A percentile compares a stretch with the other conserved stretches of the same genome.
Conservation (phyloP, 441 rosid species). For the Pelargonium australe region DNA sequence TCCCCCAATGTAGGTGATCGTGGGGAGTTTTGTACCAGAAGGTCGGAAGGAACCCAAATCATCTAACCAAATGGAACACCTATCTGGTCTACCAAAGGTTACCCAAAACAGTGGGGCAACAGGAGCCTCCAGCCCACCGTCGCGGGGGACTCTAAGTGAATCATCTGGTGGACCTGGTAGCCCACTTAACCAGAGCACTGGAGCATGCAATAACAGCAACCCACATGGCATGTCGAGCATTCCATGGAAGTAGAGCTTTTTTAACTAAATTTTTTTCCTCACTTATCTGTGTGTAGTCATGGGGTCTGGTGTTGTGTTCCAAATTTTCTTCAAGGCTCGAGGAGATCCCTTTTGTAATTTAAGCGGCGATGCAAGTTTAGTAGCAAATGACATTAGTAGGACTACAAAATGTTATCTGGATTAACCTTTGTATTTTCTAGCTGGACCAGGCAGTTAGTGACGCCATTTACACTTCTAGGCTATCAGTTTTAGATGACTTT, state of each 20-base stretch:
- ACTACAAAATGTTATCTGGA: slow-evolving; percentile 18
- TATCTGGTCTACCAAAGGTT: slow-evolving; percentile 27
- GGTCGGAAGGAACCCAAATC: slow-evolving; percentile 46
- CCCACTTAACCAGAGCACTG: slow-evolving; percentile 63
- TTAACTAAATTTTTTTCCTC: neutral
- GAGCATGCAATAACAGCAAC: slow-evolving; percentile 41
- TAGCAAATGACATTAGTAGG: slow-evolving; percentile 15
- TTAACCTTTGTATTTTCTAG: slow-evolving; percentile 8
- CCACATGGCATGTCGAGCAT: slow-evolving; percentile 41
- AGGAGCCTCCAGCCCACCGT: slow-evolving; percentile 57
- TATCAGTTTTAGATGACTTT: too few species aligned
- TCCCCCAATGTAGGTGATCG: slow-evolving; percentile 45
- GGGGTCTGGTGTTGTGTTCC: slow-evolving; percentile 18
- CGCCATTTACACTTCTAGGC: neutral
- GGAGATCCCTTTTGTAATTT: slow-evolving; percentile 21
- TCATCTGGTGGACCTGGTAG: slow-evolving; percentile 64
- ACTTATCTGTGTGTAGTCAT: slow-evolving; percentile 24
- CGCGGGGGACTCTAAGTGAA: slow-evolving; percentile 62
- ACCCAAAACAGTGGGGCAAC: slow-evolving; percentile 28
- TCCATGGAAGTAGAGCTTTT: slow-evolving; percentile 44
- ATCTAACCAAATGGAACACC: slow-evolving; percentile 32
- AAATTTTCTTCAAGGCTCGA: slow-evolving; percentile 18
- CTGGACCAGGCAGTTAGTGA: slow-evolving; percentile 22
- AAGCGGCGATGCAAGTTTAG: slow-evolving; percentile 17
- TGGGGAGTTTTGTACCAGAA: slow-evolving; percentile 66